Conservation (phyloP, 208 protist genomes). For the Wallacemonas collosoma region DNA sequence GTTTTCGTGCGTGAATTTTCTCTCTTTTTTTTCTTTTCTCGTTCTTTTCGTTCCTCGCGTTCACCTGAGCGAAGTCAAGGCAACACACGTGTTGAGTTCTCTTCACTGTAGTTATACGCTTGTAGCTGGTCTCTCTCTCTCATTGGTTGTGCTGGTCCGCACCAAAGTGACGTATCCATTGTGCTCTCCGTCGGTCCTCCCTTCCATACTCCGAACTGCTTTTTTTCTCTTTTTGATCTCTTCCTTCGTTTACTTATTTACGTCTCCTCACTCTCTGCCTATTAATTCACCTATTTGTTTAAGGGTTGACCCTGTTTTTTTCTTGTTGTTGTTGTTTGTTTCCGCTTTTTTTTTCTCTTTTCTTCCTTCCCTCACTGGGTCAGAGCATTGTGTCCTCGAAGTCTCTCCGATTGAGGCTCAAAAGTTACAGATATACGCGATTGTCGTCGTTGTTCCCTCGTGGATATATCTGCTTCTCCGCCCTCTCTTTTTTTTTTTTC, state of each 20-base stretch:
- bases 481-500: no score
- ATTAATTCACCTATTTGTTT: no score
- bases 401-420: no score
- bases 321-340: neutral
- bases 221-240: neutral
- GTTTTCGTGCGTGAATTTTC: neutral
- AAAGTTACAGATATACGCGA: no score
- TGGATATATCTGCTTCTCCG: no score
- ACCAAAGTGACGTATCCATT: neutral
- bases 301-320: neutral
- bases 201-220: neutral
- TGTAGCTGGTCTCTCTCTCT: no score
- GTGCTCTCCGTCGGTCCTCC: neutral
- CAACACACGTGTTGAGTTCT: no score
- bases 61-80: neutral
- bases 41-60: neutral
- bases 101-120: no score
- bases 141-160: no score
- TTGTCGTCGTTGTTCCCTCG: no score
- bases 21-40: neutral
- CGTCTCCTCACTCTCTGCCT: neutral
- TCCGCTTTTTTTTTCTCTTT: slow-evolving; percentile 3
- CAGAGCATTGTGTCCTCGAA: neutral
- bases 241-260: neutral
- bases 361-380: neutral